phyloP scores from a whole-genome alignment of 441 rosid genomes.

The Eutrema salsugineum region DNA sequence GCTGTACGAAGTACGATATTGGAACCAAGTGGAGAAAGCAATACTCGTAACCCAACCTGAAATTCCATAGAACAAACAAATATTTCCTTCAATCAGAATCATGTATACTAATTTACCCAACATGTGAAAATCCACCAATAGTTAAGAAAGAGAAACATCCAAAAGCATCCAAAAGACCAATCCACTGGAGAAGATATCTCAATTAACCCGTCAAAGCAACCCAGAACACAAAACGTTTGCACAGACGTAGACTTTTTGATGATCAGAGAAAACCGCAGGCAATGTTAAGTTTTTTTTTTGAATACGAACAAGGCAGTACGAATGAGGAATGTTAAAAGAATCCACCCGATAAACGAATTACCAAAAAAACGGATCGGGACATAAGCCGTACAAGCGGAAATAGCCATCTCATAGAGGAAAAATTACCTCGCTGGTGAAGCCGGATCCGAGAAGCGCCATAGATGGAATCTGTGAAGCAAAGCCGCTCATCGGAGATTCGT shows the following conservation, averaged over 20 bases:
- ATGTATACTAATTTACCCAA: neutral
- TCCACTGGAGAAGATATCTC: neutral
- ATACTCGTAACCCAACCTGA: slow-evolving; percentile 52
- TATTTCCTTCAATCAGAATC: neutral
- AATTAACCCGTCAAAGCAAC: neutral
- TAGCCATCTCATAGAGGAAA: neutral
- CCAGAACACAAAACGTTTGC: neutral
- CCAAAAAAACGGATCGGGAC: neutral
- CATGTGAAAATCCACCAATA: neutral
- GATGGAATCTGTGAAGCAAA: slow-evolving; percentile 28
- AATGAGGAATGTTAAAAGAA: neutral
- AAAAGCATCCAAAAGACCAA: neutral
- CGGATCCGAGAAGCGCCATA: slow-evolving; percentile 61
- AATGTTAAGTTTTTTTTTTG: too few species aligned
- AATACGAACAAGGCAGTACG: neutral
- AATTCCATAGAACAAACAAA: neutral
- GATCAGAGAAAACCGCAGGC: neutral
- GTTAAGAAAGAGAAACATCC: neutral
- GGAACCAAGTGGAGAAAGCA: slow-evolving; percentile 51
- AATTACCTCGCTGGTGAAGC: slow-evolving; percentile 44
- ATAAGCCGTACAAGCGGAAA: neutral
- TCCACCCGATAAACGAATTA: slow-evolving; percentile 1
- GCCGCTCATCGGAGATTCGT: slow-evolving; percentile 20
- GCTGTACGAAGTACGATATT: slow-evolving; percentile 53
- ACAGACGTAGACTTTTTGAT: neutral